Base-by-base conservation (phyloP, 768 basidiomycete species). In the Podaxis rugospora region DNA sequence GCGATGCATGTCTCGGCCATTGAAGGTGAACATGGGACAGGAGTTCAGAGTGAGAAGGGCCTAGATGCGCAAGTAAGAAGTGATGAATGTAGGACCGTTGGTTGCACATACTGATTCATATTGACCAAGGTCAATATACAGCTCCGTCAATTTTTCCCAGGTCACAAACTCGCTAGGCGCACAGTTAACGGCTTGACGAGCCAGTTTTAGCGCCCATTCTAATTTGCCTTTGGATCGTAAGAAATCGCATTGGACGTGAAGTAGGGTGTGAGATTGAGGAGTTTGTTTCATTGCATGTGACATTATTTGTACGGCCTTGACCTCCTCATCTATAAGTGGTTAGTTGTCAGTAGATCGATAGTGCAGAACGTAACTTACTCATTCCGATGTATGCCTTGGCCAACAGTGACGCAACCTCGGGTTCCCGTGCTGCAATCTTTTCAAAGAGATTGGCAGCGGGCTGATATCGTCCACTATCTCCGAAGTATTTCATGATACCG, bases 21-120 rank as follows among this genome's bases (percentile, higher is more conserved):
- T 97, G 76, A 92, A 98, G 6, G 97, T 98, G 76, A 99, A 99
- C 97, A 99, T 98, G 2, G 96, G 95, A 76, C 97, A 98, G n/a
- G 95, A 98, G 70, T 98, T 98, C 52, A 98, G 84, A 1, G 96
- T 97, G 44, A 98, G 79, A 13, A 98, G 78, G 0, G 95, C 94
- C 80, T 82, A 44, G 5, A 52, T 32, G 13, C 5, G 36, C 36
- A 55, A 27, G n/a, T 9, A 3, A 55, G 32, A 42, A 36, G 42
- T 36, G 4, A 3, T 32, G 32, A 35, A 5, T 9, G 57, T 11
- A 14, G 28, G 36, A 32, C 14, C 18, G 18, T 5, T 59, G 62
- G 57, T 72, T 51, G 57, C 18, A 67, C 78, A 7, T 62, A 80
- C 81, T 57, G 90, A 88, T 68, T 97, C 93, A 70, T 83, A 98